These are phyloP conservation scores for Arxiozyma slooffiae DNA, from an alignment of 1,139 yeast genomes.

Conservation along the genomic window DNA sequence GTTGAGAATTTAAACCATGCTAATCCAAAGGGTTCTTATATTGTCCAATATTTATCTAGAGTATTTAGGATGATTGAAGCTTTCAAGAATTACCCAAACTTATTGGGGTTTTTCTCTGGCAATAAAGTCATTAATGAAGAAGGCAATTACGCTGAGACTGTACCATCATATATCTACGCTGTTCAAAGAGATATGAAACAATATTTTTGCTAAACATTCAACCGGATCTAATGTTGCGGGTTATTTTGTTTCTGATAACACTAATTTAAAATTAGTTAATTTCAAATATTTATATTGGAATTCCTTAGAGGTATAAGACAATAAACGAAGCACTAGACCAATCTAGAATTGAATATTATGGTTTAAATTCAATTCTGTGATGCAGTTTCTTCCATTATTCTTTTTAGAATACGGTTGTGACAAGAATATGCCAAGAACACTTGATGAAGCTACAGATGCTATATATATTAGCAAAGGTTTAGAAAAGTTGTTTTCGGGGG, in stretches of 20 bases:
- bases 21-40: conserved; percentile 63
- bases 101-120: conserved; percentile 87
- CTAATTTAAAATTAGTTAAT: conserved; percentile 58
- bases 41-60: conserved; percentile 53
- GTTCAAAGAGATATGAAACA: conserved; percentile 84
- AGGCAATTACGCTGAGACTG: conserved; percentile 47
- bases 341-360: conserved; percentile 76
- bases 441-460: conserved; percentile 60
- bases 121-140: conserved; percentile 85
- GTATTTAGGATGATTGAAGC: conserved; percentile 77
- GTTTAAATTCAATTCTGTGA: conserved; percentile 68
- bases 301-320: conserved; percentile 31
- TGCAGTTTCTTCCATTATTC: conserved; percentile 61
- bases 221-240: conserved; percentile 82
- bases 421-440: conserved; percentile 51
- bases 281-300: conserved; percentile 79
- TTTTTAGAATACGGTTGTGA: conserved; percentile 83
- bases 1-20: conserved; percentile 64
- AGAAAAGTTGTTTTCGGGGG: conserved; percentile 57
- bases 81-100: conserved; percentile 71
- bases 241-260: conserved; percentile 84
- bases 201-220: conserved; percentile 57
- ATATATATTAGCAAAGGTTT: conserved; percentile 39
- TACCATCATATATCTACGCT: conserved; percentile 73
- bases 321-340: conserved; percentile 42